Base-by-base conservation (phyloP, 371 early-diverging fungal species). In the Haplosporangium sp. region DNA sequence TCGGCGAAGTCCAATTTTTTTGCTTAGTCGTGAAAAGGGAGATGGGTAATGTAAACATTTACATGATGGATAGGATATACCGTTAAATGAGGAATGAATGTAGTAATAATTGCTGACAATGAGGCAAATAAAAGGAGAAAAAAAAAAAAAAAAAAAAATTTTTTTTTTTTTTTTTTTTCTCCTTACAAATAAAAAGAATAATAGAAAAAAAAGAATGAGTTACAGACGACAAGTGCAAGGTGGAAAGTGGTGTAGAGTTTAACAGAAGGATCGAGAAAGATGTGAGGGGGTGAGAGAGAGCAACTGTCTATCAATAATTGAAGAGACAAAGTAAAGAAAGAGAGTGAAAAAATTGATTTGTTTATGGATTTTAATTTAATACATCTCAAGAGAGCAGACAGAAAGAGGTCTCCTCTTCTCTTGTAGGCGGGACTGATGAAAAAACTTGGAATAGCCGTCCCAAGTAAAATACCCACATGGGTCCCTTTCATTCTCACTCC, bases 261-360 rank as follows among this genome's bases (percentile, higher is more conserved):
- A 27, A 27, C 27, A 27, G 27, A 42, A 42, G 44, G 44, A 42
- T 27, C 27, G 27, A 42, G 44, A 42, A 42, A 42, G 44, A 5
- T 42, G 44, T 8, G 44, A 42, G 44, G 44, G 9, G 11, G 44
- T 50, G 5, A n/a, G 4, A 50, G 50, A 50, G 50, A 50, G n/a
- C 15, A 50, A 50, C n/a, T 45, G 45, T 45, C 45, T 45, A 45
- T 45, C 45, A 45, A 45, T 45, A 15, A 15, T n/a, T 15, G n/a
- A 13, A 47, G 50, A 50, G 50, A n/a, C 15, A 50, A 7, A 15
- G 50, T n/a, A 50, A n/a, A 50, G 50, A 50, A 4, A 19, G 7
- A n/a, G 19, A 50, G 19, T 5, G 50, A 50, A 50, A 50, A 50
- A 50, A 50, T 50, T 50, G 50, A 50, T 50, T 50, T 50, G 50